Conservation (phyloP, 1,284 basidiomycete genomes). For the Takashimella koratensis region DNA sequence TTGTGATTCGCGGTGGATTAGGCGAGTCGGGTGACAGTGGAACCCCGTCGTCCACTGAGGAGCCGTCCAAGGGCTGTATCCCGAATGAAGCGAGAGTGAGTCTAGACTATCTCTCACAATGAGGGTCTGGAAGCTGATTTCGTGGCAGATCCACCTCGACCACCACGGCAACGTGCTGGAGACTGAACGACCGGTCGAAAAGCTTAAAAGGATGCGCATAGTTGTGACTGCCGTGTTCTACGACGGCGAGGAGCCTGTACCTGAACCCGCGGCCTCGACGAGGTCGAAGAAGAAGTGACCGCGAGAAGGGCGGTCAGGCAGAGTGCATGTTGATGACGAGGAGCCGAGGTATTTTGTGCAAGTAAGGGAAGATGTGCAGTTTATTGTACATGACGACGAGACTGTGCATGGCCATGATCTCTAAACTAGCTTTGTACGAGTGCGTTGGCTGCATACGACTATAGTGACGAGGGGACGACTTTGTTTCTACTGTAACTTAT, state of each 20-base stretch:
- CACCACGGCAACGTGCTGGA: slow-evolving; percentile 68
- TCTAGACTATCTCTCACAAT: slow-evolving; percentile 7
- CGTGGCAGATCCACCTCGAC: slow-evolving; percentile 63
- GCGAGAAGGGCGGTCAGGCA: too few species aligned
- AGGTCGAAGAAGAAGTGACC: slow-evolving; percentile 11
- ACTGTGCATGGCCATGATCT: too few species aligned
- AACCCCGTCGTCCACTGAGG: not conserved
- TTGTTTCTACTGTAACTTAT: too few species aligned
- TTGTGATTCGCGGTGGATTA: slow-evolving; percentile 26
- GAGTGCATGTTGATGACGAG: too few species aligned
- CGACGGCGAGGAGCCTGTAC: slow-evolving; percentile 60
- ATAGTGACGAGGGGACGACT: too few species aligned
- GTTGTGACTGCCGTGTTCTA: slow-evolving; percentile 76
- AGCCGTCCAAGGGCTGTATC: slow-evolving; percentile 59
- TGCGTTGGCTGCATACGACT: too few species aligned
- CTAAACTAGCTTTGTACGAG: too few species aligned
- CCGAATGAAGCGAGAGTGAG: slow-evolving; percentile 62
- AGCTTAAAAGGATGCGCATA: slow-evolving; percentile 64
- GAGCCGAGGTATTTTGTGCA: too few species aligned
- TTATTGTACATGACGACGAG: not conserved
- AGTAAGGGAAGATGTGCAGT: not conserved
- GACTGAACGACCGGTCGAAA: slow-evolving; percentile 58
- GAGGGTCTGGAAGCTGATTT: slow-evolving; percentile 1
- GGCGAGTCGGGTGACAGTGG: slow-evolving; percentile 2
- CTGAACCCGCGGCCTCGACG: slow-evolving; percentile 8